Evolutionary conservation across 148 eudicot species (phyloP).

Genomic region (Selenicereus undatus): DNA sequence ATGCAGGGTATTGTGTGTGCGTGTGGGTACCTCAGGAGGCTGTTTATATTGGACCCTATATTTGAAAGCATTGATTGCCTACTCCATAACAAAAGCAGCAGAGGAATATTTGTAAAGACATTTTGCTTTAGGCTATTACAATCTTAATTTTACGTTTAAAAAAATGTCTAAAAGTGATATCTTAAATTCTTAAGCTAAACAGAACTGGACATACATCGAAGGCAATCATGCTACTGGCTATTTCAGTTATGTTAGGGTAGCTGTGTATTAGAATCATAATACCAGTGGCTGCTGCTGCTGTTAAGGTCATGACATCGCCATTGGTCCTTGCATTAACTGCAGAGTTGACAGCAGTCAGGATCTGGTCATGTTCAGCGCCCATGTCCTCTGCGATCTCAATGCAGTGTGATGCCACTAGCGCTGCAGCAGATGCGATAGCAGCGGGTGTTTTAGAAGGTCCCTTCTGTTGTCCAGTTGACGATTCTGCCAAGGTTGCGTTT

Average conservation of each 20-base stretch:
- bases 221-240: neutral
- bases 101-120: neutral
- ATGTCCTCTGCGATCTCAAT: conserved; percentile 82
- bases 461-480: conserved; percentile 29
- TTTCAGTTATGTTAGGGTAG: neutral
- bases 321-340: conserved; percentile 74
- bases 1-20: too few species aligned
- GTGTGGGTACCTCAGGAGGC: neutral
- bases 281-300: conserved; percentile 98
- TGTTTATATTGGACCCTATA: neutral
- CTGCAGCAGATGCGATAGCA: conserved; percentile 87
- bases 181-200: neutral
- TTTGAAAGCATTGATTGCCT: neutral
- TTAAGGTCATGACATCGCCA: conserved; percentile 88
- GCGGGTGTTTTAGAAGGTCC: conserved; percentile 44
- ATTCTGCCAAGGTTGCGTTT: conserved; percentile 35
- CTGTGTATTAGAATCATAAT: conserved; percentile 9
- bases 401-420: conserved; percentile 91
- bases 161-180: too few species aligned
- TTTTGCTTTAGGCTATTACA: neutral
- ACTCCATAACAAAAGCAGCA: neutral
- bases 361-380: conserved; percentile 85
- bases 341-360: conserved; percentile 62
- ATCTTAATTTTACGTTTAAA: neutral
- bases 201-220: too few species aligned